Conservation (phyloP, 106 monocot species). For the Dendrobium officinale region DNA sequence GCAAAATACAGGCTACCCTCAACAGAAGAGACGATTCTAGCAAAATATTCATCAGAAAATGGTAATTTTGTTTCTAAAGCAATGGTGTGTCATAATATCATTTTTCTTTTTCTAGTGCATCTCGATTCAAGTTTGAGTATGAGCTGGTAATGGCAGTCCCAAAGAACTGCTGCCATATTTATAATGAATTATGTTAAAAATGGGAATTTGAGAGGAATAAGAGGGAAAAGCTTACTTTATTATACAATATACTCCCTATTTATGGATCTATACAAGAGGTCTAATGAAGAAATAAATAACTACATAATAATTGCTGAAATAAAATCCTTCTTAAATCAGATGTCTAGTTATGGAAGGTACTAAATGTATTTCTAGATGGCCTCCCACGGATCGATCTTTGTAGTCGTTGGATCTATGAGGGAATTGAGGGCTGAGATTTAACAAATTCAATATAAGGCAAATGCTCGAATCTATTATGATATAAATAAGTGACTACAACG, state of each 20-base stretch:
- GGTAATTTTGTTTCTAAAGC: neutral
- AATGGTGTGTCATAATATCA: neutral
- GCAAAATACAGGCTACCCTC: conserved; percentile 88
- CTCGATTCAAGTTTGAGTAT: neutral
- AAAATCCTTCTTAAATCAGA: too few species aligned
- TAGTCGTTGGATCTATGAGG: too few species aligned
- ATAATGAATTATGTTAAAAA: neutral
- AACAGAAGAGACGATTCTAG: conserved; percentile 86
- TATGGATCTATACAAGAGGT: too few species aligned
- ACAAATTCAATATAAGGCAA: neutral
- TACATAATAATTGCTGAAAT: too few species aligned
- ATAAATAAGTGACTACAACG: neutral
- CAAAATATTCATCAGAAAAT: conserved; percentile 8
- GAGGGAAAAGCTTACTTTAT: too few species aligned
- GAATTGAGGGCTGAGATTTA: too few species aligned
- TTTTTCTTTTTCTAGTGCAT: neutral
- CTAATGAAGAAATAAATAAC: too few species aligned
- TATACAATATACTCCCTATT: too few species aligned
- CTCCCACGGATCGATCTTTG: too few species aligned
- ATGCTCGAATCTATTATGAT: neutral
- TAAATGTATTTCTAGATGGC: too few species aligned
- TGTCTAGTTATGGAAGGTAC: too few species aligned
- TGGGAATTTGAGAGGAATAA: too few species aligned
- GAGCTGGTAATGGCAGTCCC: neutral
- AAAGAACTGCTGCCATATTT: neutral